A percentile compares a stretch with the other conserved stretches of the same genome.
Conservation (phyloP, 2,329 filamentous ascomycete genomes). For the Fusarium armeniacum region DNA sequence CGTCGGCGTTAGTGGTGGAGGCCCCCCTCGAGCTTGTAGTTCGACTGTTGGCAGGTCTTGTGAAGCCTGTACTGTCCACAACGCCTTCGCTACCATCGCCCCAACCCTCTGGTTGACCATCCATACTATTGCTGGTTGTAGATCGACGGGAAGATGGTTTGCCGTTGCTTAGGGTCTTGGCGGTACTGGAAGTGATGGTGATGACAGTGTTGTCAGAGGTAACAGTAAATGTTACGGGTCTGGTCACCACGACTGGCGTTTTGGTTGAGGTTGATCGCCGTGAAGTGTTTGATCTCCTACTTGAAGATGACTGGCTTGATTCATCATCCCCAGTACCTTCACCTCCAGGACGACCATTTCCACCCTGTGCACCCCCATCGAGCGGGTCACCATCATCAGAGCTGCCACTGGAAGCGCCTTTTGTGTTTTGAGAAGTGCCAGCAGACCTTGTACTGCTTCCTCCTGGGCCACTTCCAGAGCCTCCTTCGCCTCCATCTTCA, state of each 20-base stretch:
- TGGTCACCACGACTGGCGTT: background rate
- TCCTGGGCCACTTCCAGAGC: background rate
- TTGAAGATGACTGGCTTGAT: background rate
- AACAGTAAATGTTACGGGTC: background rate
- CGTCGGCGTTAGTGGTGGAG: accelerated
- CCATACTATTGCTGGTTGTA: background rate
- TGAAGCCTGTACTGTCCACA: background rate
- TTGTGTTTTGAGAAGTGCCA: background rate
- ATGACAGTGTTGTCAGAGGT: conserved; percentile 14
- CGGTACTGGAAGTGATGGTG: background rate
- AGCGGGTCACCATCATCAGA: background rate
- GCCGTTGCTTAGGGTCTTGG: conserved; percentile 10
- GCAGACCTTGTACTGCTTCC: background rate
- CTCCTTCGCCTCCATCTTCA: background rate
- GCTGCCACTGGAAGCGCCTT: background rate
- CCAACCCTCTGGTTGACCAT: background rate
- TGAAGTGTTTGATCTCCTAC: background rate
- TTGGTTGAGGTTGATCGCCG: background rate
- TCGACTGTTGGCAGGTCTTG: background rate
- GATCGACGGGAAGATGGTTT: background rate
- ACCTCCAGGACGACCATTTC: background rate
- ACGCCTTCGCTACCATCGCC: background rate
- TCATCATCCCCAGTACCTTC: background rate
- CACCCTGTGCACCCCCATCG: background rate
- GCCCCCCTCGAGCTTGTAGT: background rate